These are phyloP conservation scores for Aspergillus kassunensis DNA, from an alignment of 495 filamentous ascomycete species.

Conservation along the genomic window DNA sequence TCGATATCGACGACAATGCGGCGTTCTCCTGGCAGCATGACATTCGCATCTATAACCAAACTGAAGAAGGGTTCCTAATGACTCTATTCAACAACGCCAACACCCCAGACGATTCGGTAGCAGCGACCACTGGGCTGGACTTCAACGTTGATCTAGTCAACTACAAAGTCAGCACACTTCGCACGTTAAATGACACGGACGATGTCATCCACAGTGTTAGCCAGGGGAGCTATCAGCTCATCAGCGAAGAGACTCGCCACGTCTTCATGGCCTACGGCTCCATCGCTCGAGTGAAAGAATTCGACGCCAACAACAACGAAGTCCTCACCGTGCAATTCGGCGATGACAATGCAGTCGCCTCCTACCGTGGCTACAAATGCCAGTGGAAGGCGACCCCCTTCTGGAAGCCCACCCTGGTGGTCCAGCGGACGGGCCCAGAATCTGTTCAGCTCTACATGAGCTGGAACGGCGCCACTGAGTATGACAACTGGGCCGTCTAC, in stretches of 20 bases:
- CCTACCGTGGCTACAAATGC: constrained; percentile 40
- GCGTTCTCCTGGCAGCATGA: constrained; percentile 46
- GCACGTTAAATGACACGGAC: constrained; percentile 27
- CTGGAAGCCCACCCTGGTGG: constrained; percentile 30
- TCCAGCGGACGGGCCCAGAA: constrained; percentile 13
- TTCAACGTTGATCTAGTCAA: constrained; percentile 37
- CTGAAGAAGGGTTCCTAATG: constrained; percentile 24
- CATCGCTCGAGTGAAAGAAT: constrained; percentile 48
- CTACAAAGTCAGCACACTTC: constrained; percentile 34
- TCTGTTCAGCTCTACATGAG: constrained; percentile 28
- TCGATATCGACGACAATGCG: constrained; percentile 33
- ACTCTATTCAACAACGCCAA: constrained; percentile 37
- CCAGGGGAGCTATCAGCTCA: constrained; percentile 46
- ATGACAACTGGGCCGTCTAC: constrained; percentile 36
- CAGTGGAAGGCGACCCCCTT: constrained; percentile 39
- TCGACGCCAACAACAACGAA: constrained; percentile 27
- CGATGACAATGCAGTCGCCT: constrained; percentile 33
- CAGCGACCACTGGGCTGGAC: constrained; percentile 34
- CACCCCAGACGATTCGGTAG: constrained; percentile 22
- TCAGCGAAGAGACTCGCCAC: constrained; percentile 35
- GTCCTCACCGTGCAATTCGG: constrained; percentile 37
- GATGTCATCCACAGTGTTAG: constrained; percentile 40
- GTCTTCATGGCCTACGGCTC: constrained; percentile 47
- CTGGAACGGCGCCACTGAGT: constrained; percentile 44
- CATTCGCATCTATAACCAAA: constrained; percentile 35